These are phyloP conservation scores for Pyrenula massariospora DNA, from an alignment of 495 filamentous ascomycete species.

Conservation along the genomic window DNA sequence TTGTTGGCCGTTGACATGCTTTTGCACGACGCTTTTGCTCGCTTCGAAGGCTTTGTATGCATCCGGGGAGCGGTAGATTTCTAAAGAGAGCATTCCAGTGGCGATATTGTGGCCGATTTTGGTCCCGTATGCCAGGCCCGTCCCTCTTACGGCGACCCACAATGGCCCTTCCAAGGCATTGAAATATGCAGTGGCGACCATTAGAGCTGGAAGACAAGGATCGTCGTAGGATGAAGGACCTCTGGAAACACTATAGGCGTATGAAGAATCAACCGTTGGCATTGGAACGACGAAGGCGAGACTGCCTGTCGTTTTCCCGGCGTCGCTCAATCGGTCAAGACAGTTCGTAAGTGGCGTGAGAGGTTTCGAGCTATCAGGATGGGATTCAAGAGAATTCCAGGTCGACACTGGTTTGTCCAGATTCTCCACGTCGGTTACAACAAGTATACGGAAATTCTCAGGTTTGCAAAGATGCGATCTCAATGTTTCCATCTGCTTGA, in stretches of 20 bases:
- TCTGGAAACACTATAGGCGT: conserved; percentile 58
- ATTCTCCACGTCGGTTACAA: conserved; percentile 71
- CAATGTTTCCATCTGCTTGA: conserved; percentile 66
- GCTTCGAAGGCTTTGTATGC: conserved; percentile 76
- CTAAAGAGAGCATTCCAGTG: conserved; percentile 66
- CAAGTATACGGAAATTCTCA: conserved; percentile 71
- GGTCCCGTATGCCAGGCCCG: conserved; percentile 81
- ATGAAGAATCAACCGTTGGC: conserved; percentile 88
- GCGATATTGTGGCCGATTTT: conserved; percentile 64
- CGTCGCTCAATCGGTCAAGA: conserved; percentile 52
- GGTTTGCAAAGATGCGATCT: conserved; percentile 62
- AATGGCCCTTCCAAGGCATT: conserved; percentile 90
- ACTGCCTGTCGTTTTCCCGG: conserved; percentile 60
- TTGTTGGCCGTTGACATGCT: conserved; percentile 45
- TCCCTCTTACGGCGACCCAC: conserved; percentile 84
- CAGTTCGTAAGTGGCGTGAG: conserved; percentile 49
- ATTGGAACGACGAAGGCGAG: conserved; percentile 76
- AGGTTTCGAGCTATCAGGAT: conserved; percentile 31
- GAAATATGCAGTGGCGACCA: conserved; percentile 82
- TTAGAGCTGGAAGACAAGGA: conserved; percentile 66
- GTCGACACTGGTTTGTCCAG: conserved; percentile 68
- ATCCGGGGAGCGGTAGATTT: conserved; percentile 81
- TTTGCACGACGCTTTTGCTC: conserved; percentile 61
- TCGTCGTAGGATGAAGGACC: conserved; percentile 67
- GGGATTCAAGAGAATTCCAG: conserved; percentile 56